phyloP scores from a whole-genome alignment of 306 rosid species.

The Abrus precatorius region DNA sequence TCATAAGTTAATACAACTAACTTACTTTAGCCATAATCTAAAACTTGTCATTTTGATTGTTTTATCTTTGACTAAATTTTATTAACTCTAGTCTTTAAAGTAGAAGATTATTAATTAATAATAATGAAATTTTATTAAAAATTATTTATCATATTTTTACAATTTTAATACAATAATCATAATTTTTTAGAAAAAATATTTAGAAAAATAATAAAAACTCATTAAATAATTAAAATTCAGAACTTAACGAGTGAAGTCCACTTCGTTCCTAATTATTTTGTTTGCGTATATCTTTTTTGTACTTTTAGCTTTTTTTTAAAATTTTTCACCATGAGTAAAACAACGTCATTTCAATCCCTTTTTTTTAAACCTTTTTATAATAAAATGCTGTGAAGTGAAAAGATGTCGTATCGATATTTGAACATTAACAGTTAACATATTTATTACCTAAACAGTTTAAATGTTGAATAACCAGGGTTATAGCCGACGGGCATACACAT shows the following conservation, averaged over 20 bases:
- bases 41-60: not conserved
- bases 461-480: not conserved
- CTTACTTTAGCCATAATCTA: too few relatives aligned
- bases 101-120: too few relatives aligned
- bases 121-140: too few relatives aligned
- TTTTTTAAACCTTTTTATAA: not conserved
- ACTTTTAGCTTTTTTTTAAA: not conserved
- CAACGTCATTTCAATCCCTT: not conserved
- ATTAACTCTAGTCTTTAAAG: too few relatives aligned
- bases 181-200: too few relatives aligned
- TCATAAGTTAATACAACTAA: too few relatives aligned
- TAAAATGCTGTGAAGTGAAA: not conserved
- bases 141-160: too few relatives aligned
- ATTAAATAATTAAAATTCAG: too few relatives aligned
- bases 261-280: not conserved
- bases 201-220: too few relatives aligned
- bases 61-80: too few relatives aligned
- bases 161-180: too few relatives aligned
- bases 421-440: not conserved
- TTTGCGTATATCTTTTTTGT: not conserved
- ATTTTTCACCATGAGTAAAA: not conserved
- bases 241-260: too few relatives aligned
- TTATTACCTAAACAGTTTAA: conserved; percentile 16
- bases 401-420: not conserved
- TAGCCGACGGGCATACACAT: not conserved